These are phyloP conservation scores for Aphanocladium album DNA, from an alignment of 2,329 filamentous ascomycete genomes.

Conservation along the genomic window DNA sequence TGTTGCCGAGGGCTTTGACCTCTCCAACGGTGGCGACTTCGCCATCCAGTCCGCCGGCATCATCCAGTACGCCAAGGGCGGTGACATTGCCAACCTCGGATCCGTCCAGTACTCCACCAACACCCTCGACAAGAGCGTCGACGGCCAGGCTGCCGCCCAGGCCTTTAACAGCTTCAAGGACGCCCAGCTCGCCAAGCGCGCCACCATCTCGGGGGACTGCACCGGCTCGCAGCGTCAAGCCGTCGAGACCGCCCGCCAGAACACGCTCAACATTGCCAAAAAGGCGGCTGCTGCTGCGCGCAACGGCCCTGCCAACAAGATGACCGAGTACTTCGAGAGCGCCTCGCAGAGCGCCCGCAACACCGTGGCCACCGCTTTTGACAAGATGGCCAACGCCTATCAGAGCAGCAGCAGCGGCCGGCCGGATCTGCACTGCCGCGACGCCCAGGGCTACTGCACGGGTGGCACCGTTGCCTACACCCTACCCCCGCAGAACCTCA, in stretches of 20 bases:
- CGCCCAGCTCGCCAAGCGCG: conserved; percentile 35
- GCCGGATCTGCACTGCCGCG: not conserved
- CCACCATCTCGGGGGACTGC: conserved; percentile 45
- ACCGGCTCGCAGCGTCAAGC: conserved; percentile 37
- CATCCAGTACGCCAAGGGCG: conserved; percentile 45
- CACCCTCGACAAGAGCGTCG: conserved; percentile 47
- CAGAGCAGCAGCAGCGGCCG: conserved; percentile 14
- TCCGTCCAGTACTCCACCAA: conserved; percentile 52
- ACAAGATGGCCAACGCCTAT: conserved; percentile 40
- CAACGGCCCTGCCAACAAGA: conserved; percentile 39
- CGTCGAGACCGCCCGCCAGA: conserved; percentile 43
- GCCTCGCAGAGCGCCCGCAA: conserved; percentile 34
- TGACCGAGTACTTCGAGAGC: conserved; percentile 55
- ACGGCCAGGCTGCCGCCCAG: conserved; percentile 47
- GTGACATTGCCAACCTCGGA: conserved; percentile 45
- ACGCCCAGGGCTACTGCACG: conserved; percentile 13
- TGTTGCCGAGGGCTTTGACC: conserved; percentile 45
- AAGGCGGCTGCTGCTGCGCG: conserved; percentile 43
- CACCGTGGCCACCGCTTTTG: conserved; percentile 43
- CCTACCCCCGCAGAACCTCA: conserved; percentile 42
- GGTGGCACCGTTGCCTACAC: conserved; percentile 52
- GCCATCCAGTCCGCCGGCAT: conserved; percentile 48
- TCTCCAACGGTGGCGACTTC: conserved; percentile 29
- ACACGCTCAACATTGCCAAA: conserved; percentile 47
- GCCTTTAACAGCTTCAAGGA: conserved; percentile 39